Conservation (phyloP, 345 rosid genomes). For the Erucastrum elatum region DNA sequence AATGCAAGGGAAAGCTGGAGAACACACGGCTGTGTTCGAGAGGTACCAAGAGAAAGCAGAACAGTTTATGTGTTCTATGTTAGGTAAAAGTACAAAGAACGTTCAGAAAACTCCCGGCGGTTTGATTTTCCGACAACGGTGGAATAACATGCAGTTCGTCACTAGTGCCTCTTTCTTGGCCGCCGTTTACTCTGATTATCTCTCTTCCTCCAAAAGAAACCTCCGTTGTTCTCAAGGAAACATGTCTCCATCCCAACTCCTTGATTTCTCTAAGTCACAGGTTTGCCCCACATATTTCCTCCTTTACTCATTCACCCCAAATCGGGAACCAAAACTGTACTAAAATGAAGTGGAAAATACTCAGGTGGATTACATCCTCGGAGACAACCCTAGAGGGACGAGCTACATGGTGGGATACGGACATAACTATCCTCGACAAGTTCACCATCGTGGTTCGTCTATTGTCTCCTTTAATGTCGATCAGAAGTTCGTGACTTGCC, state of each 20-base stretch:
- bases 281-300: conserved; percentile 24
- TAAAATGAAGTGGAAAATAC: not conserved
- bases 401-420: conserved; percentile 98
- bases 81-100: conserved; percentile 65
- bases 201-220: conserved; percentile 47
- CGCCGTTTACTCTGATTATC: conserved; percentile 75
- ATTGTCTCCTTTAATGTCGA: conserved; percentile 74
- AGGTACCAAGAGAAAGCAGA: conserved; percentile 82
- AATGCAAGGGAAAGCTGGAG: conserved; percentile 81
- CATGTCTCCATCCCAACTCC: conserved; percentile 51
- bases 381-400: conserved; percentile 94
- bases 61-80: conserved; percentile 76
- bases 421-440: conserved; percentile 74
- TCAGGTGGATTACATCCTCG: conserved; percentile 90
- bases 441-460: conserved; percentile 89
- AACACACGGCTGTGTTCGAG: conserved; percentile 58
- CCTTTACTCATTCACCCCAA: not conserved
- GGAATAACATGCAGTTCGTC: conserved; percentile 96
- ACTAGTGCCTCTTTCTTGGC: conserved; percentile 75
- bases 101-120: conserved; percentile 85
- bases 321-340: not conserved
- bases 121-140: conserved; percentile 77
- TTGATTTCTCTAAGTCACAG: conserved; percentile 89
- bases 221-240: conserved; percentile 38
- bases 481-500: conserved; percentile 65